Base-by-base conservation (phyloP, 176 grass and related monocot genomes). In the barley (Hordeum vulgare) region DNA sequence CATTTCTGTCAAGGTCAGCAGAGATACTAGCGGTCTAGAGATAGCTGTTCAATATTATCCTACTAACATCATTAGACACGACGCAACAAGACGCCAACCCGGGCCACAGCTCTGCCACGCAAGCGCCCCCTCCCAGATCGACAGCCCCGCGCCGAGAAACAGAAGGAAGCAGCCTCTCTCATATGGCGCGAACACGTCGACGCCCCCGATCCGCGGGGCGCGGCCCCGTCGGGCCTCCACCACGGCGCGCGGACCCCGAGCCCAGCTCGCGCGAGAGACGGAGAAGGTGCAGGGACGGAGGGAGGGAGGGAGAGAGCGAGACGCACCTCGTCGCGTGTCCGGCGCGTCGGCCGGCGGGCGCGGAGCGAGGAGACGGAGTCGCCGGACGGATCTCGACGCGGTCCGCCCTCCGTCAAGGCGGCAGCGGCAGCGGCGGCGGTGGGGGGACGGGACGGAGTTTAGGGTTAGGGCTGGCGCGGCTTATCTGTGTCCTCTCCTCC, bases 381-480 rank as follows among this genome's bases (percentile, higher is more conserved):
- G 12, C 51, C 62, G 79, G 39, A 3, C 86, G 80, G 84, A 77
- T 77, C 85, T 5, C 45, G 71, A 45, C 9, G 76, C 2, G 84
- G 44, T 18, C 27, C 8, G 9, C 34, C 35, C 53, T 78, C 86
- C 86, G 73, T 24, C 71, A 24, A 18, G 24, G 78, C 84, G 75
- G 35, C 20, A 28, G 62, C 14, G 58, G 72, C 10, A 21, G 37
- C 24, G 79, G 37, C 20, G 40, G 45, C 17, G 47, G 60, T 11
- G 25, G 6, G 18, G 33, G 2, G 58, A 21, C 2, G 58, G 1
- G 24, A 12, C 66, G 68, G 64, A 3, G 61, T 51, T 53, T 90
- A 90, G 89, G 89, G 89, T 90, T 90, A 90, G 75, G 84, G 88
- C 82, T 34, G 72, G 44, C 61, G 26, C 36, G 20, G 47, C 61